A percentile compares a stretch with the other conserved stretches of the same genome.
Evolutionary conservation across 352 stramenopile genomes (phyloP).

Genomic region (Pythium aquatile): DNA sequence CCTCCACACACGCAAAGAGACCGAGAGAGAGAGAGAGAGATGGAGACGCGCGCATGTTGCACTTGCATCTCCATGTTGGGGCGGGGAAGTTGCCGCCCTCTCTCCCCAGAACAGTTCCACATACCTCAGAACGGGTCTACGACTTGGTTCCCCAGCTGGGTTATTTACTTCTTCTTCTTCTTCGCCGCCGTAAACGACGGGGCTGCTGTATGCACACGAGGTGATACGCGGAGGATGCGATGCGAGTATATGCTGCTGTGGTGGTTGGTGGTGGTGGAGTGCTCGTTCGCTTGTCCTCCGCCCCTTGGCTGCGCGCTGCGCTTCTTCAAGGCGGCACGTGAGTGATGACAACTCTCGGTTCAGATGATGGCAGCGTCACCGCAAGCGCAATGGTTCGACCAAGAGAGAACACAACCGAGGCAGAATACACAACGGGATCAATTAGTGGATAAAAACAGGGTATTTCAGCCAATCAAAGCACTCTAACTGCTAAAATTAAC

Average conservation of each 20-base stretch:
- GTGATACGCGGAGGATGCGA: background rate
- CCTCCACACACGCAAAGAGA: background rate
- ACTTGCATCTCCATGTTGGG: slow-evolving; percentile 2
- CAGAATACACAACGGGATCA: slow-evolving; percentile 8
- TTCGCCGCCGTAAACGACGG: background rate
- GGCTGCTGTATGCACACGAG: background rate
- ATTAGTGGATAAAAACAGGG: slow-evolving; percentile 23
- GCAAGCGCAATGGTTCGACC: slow-evolving; percentile 23
- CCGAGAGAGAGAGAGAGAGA: slow-evolving; percentile 2
- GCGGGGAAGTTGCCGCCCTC: background rate
- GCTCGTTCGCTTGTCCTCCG: background rate
- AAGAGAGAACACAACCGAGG: slow-evolving; percentile 21
- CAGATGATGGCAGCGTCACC: slow-evolving; percentile 24
- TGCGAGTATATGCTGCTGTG: background rate
- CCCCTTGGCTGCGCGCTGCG: slow-evolving; percentile 3
- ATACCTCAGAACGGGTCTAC: slow-evolving; percentile 4
- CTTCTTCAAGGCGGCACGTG: slow-evolving; percentile 13
- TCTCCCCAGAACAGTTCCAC: background rate
- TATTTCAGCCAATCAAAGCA: slow-evolving; percentile 16
- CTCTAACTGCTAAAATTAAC: slow-evolving; percentile 14
- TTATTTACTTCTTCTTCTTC: slow-evolving; percentile 2
- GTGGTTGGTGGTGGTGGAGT: background rate
- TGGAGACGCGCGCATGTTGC: background rate
- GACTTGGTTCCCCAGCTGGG: slow-evolving; percentile 3
- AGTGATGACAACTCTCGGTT: slow-evolving; percentile 20